phyloP scores from a whole-genome alignment of 768 basidiomycete species.

The Termitomyces titanicus region DNA sequence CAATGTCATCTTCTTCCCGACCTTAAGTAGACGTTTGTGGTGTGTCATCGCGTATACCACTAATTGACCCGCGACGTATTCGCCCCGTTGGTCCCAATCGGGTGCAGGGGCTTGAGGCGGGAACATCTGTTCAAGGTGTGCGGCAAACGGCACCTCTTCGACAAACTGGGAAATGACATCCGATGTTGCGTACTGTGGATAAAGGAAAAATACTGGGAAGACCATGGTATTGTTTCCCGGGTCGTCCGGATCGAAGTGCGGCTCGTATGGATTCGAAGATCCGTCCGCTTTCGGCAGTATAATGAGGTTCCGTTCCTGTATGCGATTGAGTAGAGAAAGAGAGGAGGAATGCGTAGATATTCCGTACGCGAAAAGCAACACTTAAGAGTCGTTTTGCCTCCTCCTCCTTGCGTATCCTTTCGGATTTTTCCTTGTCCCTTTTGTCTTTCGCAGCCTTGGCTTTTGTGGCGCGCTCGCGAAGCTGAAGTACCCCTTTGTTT shows the following conservation, averaged over 20 bases:
- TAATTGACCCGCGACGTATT: slow-evolving; percentile 64
- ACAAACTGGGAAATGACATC: slow-evolving; percentile 86
- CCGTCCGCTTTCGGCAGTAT: slow-evolving; percentile 48
- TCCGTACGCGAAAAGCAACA: slow-evolving; percentile 61
- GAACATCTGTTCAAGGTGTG: slow-evolving; percentile 81
- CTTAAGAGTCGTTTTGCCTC: slow-evolving; percentile 52
- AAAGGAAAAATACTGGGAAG: slow-evolving; percentile 89
- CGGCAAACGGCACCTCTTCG: slow-evolving; percentile 79
- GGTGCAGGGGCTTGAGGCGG: slow-evolving; percentile 64
- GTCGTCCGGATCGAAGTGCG: slow-evolving; percentile 68
- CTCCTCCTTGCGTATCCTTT: slow-evolving; percentile 44
- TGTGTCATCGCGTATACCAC: slow-evolving; percentile 83
- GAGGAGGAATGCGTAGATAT: neutral
- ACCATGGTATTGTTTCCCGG: slow-evolving; percentile 56
- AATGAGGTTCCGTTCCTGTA: slow-evolving; percentile 73
- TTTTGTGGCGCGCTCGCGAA: slow-evolving; percentile 45
- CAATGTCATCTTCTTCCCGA: slow-evolving; percentile 88
- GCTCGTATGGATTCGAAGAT: slow-evolving; percentile 52
- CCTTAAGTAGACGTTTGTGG: slow-evolving; percentile 75
- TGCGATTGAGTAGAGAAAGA: slow-evolving; percentile 3
- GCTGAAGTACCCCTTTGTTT: slow-evolving; percentile 48
- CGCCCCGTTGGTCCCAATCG: slow-evolving; percentile 69
- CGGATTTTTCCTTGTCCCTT: slow-evolving; percentile 46
- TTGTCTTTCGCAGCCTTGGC: slow-evolving; percentile 47
- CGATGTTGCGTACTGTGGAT: slow-evolving; percentile 85